These are phyloP conservation scores for Adansonia madagascariensis DNA, from an alignment of 441 rosid species.

Conservation along the genomic window DNA sequence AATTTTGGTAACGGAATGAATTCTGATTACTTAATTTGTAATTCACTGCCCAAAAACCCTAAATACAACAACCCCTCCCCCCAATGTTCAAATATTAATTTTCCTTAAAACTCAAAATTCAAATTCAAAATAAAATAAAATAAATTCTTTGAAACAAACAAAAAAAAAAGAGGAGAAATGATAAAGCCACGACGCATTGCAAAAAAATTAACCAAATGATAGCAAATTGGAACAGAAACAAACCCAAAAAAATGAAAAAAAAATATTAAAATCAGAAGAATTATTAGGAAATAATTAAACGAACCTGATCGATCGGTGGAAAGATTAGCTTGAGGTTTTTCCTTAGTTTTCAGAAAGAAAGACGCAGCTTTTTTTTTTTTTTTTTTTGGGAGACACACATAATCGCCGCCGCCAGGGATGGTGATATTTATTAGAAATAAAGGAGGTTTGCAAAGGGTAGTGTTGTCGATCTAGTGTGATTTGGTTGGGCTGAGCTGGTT, in stretches of 20 bases:
- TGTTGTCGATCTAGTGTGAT: no score
- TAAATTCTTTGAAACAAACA: not conserved
- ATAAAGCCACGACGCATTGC: not conserved
- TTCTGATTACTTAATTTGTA: not conserved
- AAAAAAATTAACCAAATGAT: no score
- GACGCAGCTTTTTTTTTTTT: not conserved
- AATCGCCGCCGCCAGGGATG: no score
- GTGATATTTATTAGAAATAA: no score
- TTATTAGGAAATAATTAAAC: not conserved
- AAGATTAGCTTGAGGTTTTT: not conserved
- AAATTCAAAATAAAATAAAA: not conserved
- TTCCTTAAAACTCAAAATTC: not conserved
- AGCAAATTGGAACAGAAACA: not conserved
- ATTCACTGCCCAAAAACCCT: no score
- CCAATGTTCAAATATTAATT: not conserved
- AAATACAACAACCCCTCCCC: no score
- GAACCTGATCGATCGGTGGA: not conserved
- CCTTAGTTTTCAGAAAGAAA: not conserved
- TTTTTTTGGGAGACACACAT: no score
- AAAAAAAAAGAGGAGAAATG: not conserved
- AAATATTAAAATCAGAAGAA: not conserved
- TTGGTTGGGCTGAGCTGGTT: no score
- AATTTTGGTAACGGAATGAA: not conserved
- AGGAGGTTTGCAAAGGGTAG: no score
- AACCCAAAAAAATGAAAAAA: not conserved